Evolutionary conservation across 495 filamentous ascomycete genomes (phyloP), one percentile per base, ranked within the genome.

Genomic region (Cudoniella acicularis): DNA sequence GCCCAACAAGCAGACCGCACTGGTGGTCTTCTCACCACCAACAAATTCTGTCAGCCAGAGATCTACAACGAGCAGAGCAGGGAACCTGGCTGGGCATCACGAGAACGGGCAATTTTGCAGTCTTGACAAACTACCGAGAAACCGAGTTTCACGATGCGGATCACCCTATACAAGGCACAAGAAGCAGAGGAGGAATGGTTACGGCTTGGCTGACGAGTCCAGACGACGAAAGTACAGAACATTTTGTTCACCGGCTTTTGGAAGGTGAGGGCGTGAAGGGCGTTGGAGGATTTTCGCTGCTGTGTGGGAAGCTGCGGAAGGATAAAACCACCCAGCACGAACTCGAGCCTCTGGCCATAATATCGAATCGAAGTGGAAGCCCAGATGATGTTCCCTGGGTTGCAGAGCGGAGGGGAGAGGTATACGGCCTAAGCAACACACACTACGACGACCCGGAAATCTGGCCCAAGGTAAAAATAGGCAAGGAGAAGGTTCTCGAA

Each of bases 61-160:
- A 82, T 60, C 67, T 81, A 16, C 75, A 81, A 55, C 72, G 80
- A 18, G 71, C 69, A 52, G 79, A 82, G 60, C 75, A 74, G 52
- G 94, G 94, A 22, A 98, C 95, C 46, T 99, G 95, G 94, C 84
- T 98, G 55, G 94, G 92, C 25, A 80, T 99, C 60, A 97, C 91
- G 41, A 84, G 79, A 57, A 75, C 86, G 27, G 94, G 94, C 16
- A 90, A 90, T 59, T 74, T 99, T 49, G 92, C 95, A 11, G 86
- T 95, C 36, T 79, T 99, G 36, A 98, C 95, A 54, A 99, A 99
- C 77, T 97, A 91, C 68, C 88, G 90, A 53, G 94, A 98, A 75
- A 79, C 84, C 51, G 83, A 82, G 47, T 70, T 75, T 13, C 67
- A 76, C 60, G 74, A 79, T 66, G 67, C 73, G 4, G 72, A 73